These are phyloP conservation scores for Coffea canephora DNA, from an alignment of 257 asterid genomes.

Conservation along the genomic window DNA sequence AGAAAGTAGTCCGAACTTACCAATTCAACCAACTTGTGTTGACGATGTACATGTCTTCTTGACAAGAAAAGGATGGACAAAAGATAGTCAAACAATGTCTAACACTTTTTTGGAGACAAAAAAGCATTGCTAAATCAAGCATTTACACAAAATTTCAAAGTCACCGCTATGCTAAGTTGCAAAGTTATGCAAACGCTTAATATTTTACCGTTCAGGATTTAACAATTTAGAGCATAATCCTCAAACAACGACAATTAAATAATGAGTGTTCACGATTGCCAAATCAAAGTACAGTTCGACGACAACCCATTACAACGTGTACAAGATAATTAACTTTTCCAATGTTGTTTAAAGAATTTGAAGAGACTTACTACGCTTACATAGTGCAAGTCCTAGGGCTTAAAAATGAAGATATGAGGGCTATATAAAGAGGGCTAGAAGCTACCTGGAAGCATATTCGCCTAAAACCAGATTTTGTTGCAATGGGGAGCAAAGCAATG, in stretches of 20 bases:
- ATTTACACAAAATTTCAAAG: too few relatives aligned
- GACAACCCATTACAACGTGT: background rate
- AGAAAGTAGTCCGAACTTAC: too few relatives aligned
- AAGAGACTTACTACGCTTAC: background rate
- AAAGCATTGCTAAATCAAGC: too few relatives aligned
- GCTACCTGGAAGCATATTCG: background rate
- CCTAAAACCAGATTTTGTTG: slow-evolving; percentile 8
- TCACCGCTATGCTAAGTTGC: too few relatives aligned
- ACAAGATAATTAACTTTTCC: background rate
- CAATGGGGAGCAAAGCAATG: slow-evolving; percentile 18
- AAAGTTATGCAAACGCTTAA: too few relatives aligned
- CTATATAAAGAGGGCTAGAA: slow-evolving; percentile 18
- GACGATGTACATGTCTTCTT: too few relatives aligned
- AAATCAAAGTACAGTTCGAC: background rate
- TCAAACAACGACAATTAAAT: background rate
- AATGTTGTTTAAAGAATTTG: background rate
- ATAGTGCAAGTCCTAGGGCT: background rate
- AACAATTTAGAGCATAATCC: background rate
- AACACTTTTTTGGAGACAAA: too few relatives aligned
- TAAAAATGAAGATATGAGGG: background rate
- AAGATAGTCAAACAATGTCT: too few relatives aligned
- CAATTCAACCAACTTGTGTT: too few relatives aligned
- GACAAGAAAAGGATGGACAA: too few relatives aligned
- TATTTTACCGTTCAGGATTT: background rate
- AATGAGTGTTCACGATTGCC: background rate